These are phyloP conservation scores for Hippophae rhamnoides DNA, from an alignment of 306 rosid species.

Conservation along the genomic window DNA sequence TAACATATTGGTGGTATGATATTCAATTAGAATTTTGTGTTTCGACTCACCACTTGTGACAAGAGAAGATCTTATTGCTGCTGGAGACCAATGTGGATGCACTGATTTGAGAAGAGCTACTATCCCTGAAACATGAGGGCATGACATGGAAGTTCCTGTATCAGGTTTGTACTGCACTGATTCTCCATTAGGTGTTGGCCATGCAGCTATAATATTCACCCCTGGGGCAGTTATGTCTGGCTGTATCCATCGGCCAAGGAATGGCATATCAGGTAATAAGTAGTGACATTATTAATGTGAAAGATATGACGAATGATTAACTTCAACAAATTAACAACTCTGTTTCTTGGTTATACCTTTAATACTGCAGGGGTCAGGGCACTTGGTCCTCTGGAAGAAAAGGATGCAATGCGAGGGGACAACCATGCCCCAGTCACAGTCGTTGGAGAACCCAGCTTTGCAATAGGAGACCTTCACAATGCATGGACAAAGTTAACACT, in stretches of 20 bases:
- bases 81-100: slow-evolving; percentile 49
- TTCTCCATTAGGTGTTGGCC: slow-evolving; percentile 24
- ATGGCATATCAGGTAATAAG: background rate
- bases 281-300: background rate
- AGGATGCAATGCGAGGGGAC: slow-evolving; percentile 43
- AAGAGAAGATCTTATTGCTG: slow-evolving; percentile 39
- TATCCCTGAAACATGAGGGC: slow-evolving; percentile 41
- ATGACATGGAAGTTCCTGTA: slow-evolving; percentile 56
- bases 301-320: background rate
- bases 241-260: slow-evolving; percentile 13
- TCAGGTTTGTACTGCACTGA: slow-evolving; percentile 38
- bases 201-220: slow-evolving; percentile 42
- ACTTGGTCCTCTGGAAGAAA: slow-evolving; percentile 59
- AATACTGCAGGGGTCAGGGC: slow-evolving; percentile 35
- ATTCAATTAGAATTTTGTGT: no score
- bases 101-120: slow-evolving; percentile 45
- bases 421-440: slow-evolving; percentile 17
- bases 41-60: slow-evolving; percentile 15
- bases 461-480: slow-evolving; percentile 15
- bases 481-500: background rate
- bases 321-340: background rate
- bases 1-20: no score
- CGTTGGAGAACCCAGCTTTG: slow-evolving; percentile 19
- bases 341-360: slow-evolving; percentile 22
- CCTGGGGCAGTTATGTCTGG: slow-evolving; percentile 52